Evolutionary conservation across 176 grass and related monocot species (phyloP).

Genomic region (Saccharum officinarum): DNA sequence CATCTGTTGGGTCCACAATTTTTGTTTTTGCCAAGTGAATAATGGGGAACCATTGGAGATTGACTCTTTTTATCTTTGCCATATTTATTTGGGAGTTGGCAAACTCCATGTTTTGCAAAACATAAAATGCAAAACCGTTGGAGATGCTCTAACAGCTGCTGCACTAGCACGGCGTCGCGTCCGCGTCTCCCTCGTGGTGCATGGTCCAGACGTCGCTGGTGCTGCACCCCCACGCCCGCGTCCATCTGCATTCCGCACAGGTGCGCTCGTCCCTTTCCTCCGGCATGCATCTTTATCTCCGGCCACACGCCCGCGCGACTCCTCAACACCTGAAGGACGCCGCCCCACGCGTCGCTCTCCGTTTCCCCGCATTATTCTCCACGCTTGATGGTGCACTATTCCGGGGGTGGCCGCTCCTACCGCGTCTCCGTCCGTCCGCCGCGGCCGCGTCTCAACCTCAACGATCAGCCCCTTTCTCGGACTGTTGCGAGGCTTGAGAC

Average conservation of each 20-base stretch:
- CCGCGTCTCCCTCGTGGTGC: not conserved
- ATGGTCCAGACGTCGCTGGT: not conserved
- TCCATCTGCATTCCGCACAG: too few relatives aligned
- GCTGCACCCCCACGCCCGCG: not conserved
- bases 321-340: constrained; percentile 22
- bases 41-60: too few relatives aligned
- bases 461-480: not conserved
- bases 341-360: constrained; percentile 4
- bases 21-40: too few relatives aligned
- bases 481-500: too few relatives aligned
- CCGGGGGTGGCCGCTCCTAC: constrained; percentile 1
- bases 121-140: too few relatives aligned
- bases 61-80: too few relatives aligned
- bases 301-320: not conserved
- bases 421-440: not conserved
- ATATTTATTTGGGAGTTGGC: too few relatives aligned
- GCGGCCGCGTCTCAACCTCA: not conserved
- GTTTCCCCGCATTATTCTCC: constrained; percentile 19
- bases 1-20: too few relatives aligned
- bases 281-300: not conserved
- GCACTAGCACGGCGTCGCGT: not conserved
- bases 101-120: too few relatives aligned
- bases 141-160: not conserved
- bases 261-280: not conserved
- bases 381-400: not conserved